phyloP scores from a whole-genome alignment of 345 rosid species.

The Tarenaya hassleriana region DNA sequence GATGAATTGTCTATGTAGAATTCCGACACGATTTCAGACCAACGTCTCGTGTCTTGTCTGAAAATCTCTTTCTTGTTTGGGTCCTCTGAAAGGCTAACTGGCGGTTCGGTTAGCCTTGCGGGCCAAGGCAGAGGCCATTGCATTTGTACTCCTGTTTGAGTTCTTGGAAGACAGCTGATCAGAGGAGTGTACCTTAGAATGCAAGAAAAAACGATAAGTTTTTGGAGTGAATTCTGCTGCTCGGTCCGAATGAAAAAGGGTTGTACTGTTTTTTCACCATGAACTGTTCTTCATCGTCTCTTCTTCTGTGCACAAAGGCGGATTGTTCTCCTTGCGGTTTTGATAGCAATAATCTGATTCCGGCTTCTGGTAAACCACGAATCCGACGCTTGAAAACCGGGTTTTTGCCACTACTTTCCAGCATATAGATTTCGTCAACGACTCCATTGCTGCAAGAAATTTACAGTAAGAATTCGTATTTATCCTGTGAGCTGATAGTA shows the following conservation, averaged over 20 bases:
- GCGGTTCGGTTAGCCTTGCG: constrained; percentile 50
- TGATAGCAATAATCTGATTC: constrained; percentile 59
- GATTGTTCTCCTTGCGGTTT: constrained; percentile 39
- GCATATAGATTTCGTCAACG: constrained; percentile 69
- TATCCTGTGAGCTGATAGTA: no score
- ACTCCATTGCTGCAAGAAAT: constrained; percentile 60
- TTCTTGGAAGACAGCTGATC: constrained; percentile 48
- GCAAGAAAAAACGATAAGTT: no score
- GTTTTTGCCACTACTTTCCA: constrained; percentile 71
- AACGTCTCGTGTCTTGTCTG: constrained; percentile 58
- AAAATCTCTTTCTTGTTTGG: constrained; percentile 33
- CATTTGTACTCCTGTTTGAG: constrained; percentile 34
- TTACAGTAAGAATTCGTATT: no score
- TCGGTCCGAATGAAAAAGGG: background rate
- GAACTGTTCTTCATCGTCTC: constrained; percentile 37
- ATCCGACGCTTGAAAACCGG: constrained; percentile 56
- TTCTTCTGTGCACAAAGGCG: constrained; percentile 54
- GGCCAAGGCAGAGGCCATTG: constrained; percentile 85
- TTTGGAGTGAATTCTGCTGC: no score
- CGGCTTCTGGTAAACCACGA: constrained; percentile 81
- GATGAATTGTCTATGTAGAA: constrained; percentile 49
- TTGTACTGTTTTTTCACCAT: no score
- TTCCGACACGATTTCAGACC: constrained; percentile 62
- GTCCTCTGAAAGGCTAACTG: constrained; percentile 36
- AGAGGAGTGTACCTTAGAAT: constrained; percentile 69